These are phyloP conservation scores for Spathaspora gorwiae DNA, from an alignment of 805 yeast species.

Conservation along the genomic window DNA sequence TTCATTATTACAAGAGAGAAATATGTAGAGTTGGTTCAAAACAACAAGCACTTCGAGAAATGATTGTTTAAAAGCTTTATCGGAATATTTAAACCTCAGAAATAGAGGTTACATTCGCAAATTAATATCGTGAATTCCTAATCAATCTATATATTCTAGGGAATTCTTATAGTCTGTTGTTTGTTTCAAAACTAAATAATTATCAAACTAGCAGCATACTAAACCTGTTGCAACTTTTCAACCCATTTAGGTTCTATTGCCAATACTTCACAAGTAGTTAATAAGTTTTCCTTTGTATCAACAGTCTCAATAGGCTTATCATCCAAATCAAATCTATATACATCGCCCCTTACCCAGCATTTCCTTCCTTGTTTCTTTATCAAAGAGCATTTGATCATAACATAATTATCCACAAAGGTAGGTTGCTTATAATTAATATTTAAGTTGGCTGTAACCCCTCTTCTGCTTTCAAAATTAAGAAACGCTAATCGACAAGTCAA, in stretches of 20 bases:
- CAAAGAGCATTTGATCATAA: slow-evolving; percentile 31
- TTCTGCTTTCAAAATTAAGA: slow-evolving; percentile 33
- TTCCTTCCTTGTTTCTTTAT: slow-evolving; percentile 33
- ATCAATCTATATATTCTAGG: too few species aligned
- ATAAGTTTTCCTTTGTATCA: slow-evolving; percentile 19
- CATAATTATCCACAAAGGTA: slow-evolving; percentile 25
- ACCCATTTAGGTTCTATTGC: slow-evolving; percentile 42
- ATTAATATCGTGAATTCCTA: too few species aligned
- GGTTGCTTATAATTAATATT: slow-evolving; percentile 38
- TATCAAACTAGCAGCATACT: too few species aligned
- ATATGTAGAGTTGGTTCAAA: too few species aligned
- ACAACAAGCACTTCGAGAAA: too few species aligned
- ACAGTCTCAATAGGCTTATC: slow-evolving; percentile 15
- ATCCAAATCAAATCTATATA: slow-evolving; percentile 15
- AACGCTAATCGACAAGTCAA: slow-evolving; percentile 40
- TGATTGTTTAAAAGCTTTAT: too few species aligned
- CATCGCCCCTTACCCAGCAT: slow-evolving; percentile 34
- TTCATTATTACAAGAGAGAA: too few species aligned
- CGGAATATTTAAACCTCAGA: too few species aligned
- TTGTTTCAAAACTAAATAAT: too few species aligned
- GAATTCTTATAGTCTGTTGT: too few species aligned
- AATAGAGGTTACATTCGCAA: too few species aligned
- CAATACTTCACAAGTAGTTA: slow-evolving; percentile 36
- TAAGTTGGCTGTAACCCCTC: slow-evolving; percentile 42
- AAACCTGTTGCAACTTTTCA: slow-evolving; percentile 16